Base-by-base conservation (phyloP, 179 eudicot species). In the Amaranthus tricolor region DNA sequence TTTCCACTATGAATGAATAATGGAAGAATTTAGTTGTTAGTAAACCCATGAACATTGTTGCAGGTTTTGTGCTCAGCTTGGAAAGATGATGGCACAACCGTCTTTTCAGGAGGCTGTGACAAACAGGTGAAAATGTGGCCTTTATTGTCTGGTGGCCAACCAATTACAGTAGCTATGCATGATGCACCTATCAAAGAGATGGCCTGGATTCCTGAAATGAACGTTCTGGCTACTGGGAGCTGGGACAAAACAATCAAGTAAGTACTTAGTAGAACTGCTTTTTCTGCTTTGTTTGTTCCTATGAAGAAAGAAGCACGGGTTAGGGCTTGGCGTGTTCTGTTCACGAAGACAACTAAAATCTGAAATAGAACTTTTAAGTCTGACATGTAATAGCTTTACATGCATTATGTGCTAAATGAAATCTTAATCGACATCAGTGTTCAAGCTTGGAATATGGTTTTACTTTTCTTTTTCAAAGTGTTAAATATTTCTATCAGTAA, bases 121-220 rank as follows among this genome's bases (percentile, higher is more conserved):
- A 94, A 94, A 80, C 98, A 91, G 78, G 97, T 85, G 48, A 94
- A 94, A 79, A 91, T 94, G 98, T 94, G 97, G 98, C 90, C 86
- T 11, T 82, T 93, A 43, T 65, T 83, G 61, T 85, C 92, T 72
- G 96, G 92, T 79, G 91, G 89, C 59, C 97, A 87, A 81, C 83
- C 97, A 1, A 86, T 90, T 16, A 86, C 91, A 13, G 97, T 94
- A 67, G 98, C 90, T 66, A 81, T 82, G 90, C 98, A 94, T 76
- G 97, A 94, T 86, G 96, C 91, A 17, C 96, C 98, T 17, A 81
- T 94, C 40, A 94, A 86, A 78, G 92, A 90, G 61, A 77, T 94
- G 76, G 96, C 97, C 53, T 94, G 98, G 98, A 90, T 94, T 72
- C 96, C 98, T 15, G 97, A 91, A 80, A 91, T 91, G 91, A 91